Base-by-base conservation (phyloP, 495 filamentous ascomycete species). In the Daldinia caldariorum region DNA sequence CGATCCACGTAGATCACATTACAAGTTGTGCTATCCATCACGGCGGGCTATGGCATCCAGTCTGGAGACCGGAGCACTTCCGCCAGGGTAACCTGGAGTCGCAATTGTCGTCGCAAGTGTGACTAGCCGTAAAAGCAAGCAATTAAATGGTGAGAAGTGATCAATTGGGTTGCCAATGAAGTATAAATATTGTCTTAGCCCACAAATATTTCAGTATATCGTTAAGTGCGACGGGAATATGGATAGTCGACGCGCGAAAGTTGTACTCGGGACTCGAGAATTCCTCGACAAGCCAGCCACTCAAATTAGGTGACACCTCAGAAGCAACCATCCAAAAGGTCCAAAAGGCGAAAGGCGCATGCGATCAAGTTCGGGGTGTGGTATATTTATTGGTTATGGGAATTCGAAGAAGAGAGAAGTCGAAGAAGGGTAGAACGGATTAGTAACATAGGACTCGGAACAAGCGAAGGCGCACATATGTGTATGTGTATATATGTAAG, bases 1-100 rank as follows among this genome's bases (percentile, higher is more conserved):
- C 89, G 89, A 80, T 95, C 91, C 65, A 95, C 91, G 77, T 94
- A 95, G 69, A 95, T 89, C 65, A 92, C 88, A 81, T 91, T 89
- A 81, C 90, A 94, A 67, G 87, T 82, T 72, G 87, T 84, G 79
- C 84, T 83, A 79, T 92, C 91, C 89, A 92, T 91, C 63, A 74
- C 81, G 78, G 72, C 74, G 70, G 72, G 61, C 62, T 73, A 75
- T 77, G 80, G 78, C 81, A 79, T 77, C 80, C 81, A 81, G 81
- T 80, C 81, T 79, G 76, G 76, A 77, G 81, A 83, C 82, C 66
- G 80, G 81, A 79, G 75, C 80, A 76, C 81, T 78, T 81, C 78
- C 75, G 72, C 79, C 82, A 78, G 76, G 70, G 61, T 67, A 45
- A 47, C 39, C 41, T 58, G 66, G 58, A 37, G 70, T 69, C 66